These are phyloP conservation scores for Batkoa obscura DNA, from an alignment of 371 early-diverging fungal species.

Conservation along the genomic window DNA sequence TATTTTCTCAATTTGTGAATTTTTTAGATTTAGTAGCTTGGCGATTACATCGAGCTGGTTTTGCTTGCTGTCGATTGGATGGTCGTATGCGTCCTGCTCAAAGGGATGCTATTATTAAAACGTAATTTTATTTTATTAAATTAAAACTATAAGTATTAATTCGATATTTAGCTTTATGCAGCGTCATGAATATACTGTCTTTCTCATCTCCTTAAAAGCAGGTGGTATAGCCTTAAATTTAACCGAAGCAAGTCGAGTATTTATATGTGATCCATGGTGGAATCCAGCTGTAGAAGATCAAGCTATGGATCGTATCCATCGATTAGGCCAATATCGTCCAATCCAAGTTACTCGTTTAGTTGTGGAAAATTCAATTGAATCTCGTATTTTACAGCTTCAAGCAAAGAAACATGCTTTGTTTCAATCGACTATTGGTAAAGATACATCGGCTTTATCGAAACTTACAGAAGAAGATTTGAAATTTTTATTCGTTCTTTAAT, in stretches of 20 bases:
- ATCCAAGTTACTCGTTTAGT: constrained; percentile 74
- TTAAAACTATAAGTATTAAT: background rate
- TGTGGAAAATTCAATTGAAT: constrained; percentile 91
- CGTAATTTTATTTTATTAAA: constrained; percentile 10
- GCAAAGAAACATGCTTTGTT: constrained; percentile 88
- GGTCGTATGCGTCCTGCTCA: constrained; percentile 79
- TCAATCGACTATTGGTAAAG: constrained; percentile 72
- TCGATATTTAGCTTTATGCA: constrained; percentile 47
- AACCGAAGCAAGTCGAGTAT: constrained; percentile 84
- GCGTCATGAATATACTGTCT: constrained; percentile 66
- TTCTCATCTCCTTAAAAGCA: constrained; percentile 80
- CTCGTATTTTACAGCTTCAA: constrained; percentile 81
- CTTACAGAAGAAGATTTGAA: constrained; percentile 68
- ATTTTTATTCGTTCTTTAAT: constrained; percentile 61
- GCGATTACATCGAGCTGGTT: constrained; percentile 86
- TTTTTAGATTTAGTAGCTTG: constrained; percentile 87
- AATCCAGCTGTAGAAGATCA: constrained; percentile 58
- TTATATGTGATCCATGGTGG: constrained; percentile 87
- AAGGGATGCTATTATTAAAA: constrained; percentile 53
- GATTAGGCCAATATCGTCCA: constrained; percentile 77
- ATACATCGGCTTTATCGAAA: constrained; percentile 35
- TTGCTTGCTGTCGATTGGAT: constrained; percentile 79
- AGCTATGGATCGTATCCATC: constrained; percentile 82
- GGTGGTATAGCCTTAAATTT: constrained; percentile 93
- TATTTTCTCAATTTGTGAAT: constrained; percentile 83